These are phyloP conservation scores for Rhizopogon roseolus DNA, from an alignment of 768 basidiomycete species.

Conservation along the genomic window DNA sequence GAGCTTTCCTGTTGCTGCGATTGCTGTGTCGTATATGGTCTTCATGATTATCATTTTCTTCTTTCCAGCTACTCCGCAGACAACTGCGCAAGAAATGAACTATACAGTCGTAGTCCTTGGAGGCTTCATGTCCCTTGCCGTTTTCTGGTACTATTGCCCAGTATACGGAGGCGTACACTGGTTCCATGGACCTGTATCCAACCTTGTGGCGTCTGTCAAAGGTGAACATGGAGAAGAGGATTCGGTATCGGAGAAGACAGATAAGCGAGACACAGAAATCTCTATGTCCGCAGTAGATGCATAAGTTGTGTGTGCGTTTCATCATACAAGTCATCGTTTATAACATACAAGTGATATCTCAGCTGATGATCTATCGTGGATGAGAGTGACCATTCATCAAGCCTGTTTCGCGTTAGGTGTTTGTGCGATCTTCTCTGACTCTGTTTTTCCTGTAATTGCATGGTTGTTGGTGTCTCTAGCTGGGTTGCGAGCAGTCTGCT, in stretches of 20 bases:
- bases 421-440: background rate
- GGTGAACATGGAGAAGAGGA: too few relatives aligned
- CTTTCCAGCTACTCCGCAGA: conserved; percentile 25
- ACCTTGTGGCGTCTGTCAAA: background rate
- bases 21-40: conserved; percentile 31
- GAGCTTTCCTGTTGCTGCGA: conserved; percentile 25
- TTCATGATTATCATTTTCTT: conserved; percentile 28
- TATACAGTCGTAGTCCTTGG: conserved; percentile 31
- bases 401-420: background rate
- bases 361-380: background rate
- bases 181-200: conserved; percentile 24
- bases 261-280: conserved; percentile 10
- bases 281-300: conserved; percentile 28
- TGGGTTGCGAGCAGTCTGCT: conserved; percentile 16
- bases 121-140: conserved; percentile 21
- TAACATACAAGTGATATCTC: background rate
- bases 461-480: conserved; percentile 7
- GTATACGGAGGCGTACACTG: conserved; percentile 21
- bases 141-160: conserved; percentile 7
- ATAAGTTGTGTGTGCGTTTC: background rate
- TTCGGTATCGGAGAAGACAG: background rate
- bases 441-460: background rate
- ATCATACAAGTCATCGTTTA: background rate
- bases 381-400: background rate
- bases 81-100: conserved; percentile 32